phyloP scores from a whole-genome alignment of 208 protist genomes.

The Balamuthia mandrillaris region DNA sequence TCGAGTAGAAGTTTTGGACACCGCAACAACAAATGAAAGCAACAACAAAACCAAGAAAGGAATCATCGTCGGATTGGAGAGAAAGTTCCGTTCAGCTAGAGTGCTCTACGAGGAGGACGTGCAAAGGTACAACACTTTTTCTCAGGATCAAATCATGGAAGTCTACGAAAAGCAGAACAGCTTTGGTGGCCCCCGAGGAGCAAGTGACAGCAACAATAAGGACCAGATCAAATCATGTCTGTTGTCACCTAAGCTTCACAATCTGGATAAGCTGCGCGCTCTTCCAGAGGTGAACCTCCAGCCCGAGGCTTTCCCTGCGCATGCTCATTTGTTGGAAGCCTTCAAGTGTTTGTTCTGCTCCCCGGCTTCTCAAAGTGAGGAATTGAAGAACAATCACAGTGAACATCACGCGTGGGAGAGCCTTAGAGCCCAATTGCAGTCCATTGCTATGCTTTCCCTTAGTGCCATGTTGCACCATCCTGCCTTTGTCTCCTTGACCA shows the following conservation, averaged over 20 bases:
- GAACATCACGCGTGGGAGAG: not conserved
- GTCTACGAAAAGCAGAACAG: no score
- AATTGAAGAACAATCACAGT: not conserved
- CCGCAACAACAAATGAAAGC: not conserved
- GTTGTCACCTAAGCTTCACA: not conserved
- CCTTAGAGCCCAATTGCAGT: slow-evolving; percentile 24
- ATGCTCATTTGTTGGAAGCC: not conserved
- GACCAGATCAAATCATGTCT: not conserved
- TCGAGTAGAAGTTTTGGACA: not conserved
- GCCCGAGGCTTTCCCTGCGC: not conserved
- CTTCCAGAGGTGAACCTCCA: not conserved
- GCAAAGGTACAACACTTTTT: no score
- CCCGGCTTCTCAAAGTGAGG: not conserved
- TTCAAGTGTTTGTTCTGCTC: not conserved
- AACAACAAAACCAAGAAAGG: not conserved
- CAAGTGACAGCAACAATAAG: no score
- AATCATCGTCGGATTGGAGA: not conserved
- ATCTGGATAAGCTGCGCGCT: not conserved
- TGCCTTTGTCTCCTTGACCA: not conserved
- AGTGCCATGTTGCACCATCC: not conserved
- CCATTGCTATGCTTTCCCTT: not conserved
- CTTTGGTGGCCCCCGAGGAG: no score
- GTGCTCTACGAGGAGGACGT: slow-evolving; percentile 1
- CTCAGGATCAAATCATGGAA: no score
- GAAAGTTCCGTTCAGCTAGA: not conserved